These are phyloP conservation scores for Reticulascus tulasneorum DNA, from an alignment of 2,329 filamentous ascomycete species.

Conservation along the genomic window DNA sequence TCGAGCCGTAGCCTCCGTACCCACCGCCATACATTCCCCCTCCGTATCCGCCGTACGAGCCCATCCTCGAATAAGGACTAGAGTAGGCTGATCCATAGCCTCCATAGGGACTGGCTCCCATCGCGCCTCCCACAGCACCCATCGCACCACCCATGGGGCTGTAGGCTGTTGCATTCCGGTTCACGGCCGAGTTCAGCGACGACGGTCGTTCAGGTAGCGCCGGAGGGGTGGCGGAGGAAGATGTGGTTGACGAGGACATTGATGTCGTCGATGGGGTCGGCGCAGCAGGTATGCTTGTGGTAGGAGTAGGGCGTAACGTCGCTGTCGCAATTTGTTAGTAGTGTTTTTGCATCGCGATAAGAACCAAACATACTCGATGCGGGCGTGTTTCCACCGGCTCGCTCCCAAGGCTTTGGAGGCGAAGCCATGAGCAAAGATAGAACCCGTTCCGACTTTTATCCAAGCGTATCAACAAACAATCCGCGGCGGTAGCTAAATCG, in stretches of 20 bases:
- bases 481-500: not conserved
- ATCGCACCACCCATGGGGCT: slow-evolving; percentile 48
- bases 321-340: slow-evolving; percentile 10
- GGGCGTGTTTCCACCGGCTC: slow-evolving; percentile 57
- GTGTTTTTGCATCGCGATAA: no score
- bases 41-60: slow-evolving; percentile 41
- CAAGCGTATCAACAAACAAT: not conserved
- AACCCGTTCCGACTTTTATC: no score
- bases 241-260: slow-evolving; percentile 34
- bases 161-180: slow-evolving; percentile 83
- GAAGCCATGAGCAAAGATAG: slow-evolving; percentile 59
- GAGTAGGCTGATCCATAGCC: slow-evolving; percentile 35
- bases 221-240: slow-evolving; percentile 49
- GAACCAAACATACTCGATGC: slow-evolving; percentile 46
- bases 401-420: slow-evolving; percentile 97
- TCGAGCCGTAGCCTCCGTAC: slow-evolving; percentile 32
- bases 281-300: no score
- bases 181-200: slow-evolving; percentile 73
- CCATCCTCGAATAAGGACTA: slow-evolving; percentile 44
- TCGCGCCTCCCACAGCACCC: slow-evolving; percentile 27
- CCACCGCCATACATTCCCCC: slow-evolving; percentile 39
- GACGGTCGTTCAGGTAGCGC: slow-evolving; percentile 77
- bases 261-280: slow-evolving; percentile 35
- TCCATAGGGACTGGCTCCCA: slow-evolving; percentile 48
- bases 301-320: no score